Evolutionary conservation across 768 basidiomycete genomes (phyloP).

Genomic region (Mrakia hoshinonis): DNA sequence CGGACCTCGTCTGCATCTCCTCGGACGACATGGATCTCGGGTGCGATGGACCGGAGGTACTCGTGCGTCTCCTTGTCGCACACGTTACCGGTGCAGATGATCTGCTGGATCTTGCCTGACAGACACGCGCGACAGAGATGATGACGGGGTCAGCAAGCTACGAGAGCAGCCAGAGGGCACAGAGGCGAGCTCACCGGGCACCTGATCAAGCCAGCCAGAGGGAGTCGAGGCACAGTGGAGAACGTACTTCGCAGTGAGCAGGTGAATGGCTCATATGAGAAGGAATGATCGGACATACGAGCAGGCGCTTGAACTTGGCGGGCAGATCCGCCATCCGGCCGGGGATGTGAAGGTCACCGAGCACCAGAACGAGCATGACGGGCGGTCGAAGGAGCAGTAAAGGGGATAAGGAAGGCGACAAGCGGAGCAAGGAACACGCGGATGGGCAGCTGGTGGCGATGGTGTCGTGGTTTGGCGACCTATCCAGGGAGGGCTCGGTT

Average conservation of each 20-base stretch:
- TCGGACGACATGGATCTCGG: conserved; percentile 81
- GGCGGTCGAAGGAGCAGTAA: neutral
- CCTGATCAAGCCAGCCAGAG: neutral
- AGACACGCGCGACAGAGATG: neutral
- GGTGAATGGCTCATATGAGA: neutral
- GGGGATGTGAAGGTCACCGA: conserved; percentile 96
- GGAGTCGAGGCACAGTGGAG: neutral
- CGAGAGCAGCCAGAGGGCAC: neutral
- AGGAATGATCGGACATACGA: conserved; percentile 44
- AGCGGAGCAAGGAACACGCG: neutral
- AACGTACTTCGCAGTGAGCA: neutral
- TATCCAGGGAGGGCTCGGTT: no score
- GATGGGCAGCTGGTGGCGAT: neutral
- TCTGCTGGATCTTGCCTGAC: conserved; percentile 95
- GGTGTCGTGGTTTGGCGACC: no score
- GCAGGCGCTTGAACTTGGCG: conserved; percentile 89
- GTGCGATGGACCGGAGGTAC: conserved; percentile 85
- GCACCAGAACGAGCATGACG: conserved; percentile 69
- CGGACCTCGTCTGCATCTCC: conserved; percentile 93
- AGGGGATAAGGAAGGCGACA: neutral
- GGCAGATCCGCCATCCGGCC: conserved; percentile 67
- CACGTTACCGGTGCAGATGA: conserved; percentile 93
- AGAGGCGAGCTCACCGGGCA: conserved; percentile 22
- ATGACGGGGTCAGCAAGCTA: neutral
- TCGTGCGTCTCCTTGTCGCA: conserved; percentile 97